Evolutionary conservation across 108 stramenopile species (phyloP).

Genomic region (Stephanodiscus triporus): DNA sequence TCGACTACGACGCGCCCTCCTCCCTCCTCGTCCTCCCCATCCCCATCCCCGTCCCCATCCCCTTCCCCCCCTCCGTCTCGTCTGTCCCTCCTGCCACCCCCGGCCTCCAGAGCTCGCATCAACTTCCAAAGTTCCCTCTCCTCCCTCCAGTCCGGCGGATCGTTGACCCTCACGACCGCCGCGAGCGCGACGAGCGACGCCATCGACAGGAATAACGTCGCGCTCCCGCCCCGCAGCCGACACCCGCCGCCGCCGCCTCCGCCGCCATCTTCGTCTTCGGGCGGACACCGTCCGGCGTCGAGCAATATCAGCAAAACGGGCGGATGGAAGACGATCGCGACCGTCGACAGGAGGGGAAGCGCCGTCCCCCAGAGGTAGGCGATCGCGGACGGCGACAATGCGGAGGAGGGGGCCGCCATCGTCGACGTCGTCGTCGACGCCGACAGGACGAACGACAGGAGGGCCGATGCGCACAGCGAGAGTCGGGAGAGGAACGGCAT

Average conservation of each 20-base stretch:
- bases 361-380: no score
- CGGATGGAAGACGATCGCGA: no score
- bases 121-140: conserved; percentile 49
- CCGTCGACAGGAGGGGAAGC: no score
- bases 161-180: conserved; percentile 25
- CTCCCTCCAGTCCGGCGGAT: conserved; percentile 50
- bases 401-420: not conserved
- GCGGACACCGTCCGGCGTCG: not conserved
- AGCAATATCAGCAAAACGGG: not conserved
- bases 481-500: no score
- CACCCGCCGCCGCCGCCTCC: conserved; percentile 6
- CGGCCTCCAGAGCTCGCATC: no score
- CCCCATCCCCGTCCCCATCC: not conserved
- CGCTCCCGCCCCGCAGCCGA: conserved; percentile 25
- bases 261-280: no score
- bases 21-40: not conserved
- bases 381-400: no score
- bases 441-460: no score
- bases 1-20: not conserved
- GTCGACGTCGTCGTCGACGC: not conserved
- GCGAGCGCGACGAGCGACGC: conserved; percentile 25
- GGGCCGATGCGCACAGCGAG: no score
- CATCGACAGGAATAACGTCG: conserved; percentile 26
- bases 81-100: not conserved
- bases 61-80: conserved; percentile 1